A percentile compares a stretch with the other conserved stretches of the same genome.
phyloP scores from a whole-genome alignment of 164 flowering plant species.

The Cinnamomum chago region DNA sequence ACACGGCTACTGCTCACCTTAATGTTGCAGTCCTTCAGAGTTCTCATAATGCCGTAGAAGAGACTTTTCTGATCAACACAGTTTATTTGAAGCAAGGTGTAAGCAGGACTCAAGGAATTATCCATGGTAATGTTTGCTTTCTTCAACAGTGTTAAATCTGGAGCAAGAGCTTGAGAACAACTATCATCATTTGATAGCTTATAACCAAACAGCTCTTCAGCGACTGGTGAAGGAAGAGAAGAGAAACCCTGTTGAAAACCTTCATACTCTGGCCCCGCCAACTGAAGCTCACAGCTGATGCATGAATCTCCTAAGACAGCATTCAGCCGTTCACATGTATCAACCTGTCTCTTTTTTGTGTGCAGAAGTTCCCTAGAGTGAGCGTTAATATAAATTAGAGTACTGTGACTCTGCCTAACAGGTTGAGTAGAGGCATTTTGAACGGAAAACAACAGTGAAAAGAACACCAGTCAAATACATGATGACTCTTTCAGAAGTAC shows the following conservation, averaged over 20 bases:
- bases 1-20: conserved; percentile 31
- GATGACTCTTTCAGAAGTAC: neutral
- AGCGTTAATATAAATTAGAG: too few species aligned
- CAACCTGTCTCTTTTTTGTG: conserved; percentile 55
- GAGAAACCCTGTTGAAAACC: conserved; percentile 31
- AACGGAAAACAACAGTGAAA: neutral
- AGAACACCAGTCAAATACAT: neutral
- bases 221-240: conserved; percentile 49
- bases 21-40: conserved; percentile 65
- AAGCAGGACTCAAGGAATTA: too few species aligned
- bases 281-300: conserved; percentile 59
- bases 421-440: too few species aligned
- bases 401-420: too few species aligned
- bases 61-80: conserved; percentile 81
- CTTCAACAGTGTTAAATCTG: conserved; percentile 47
- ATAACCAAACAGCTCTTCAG: conserved; percentile 53
- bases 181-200: conserved; percentile 40
- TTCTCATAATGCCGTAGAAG: conserved; percentile 67
- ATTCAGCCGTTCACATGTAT: conserved; percentile 42
- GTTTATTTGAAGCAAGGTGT: conserved; percentile 41
- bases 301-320: conserved; percentile 67
- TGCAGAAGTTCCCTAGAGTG: conserved; percentile 66
- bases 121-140: conserved; percentile 24
- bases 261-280: conserved; percentile 59
- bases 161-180: conserved; percentile 48